These are phyloP conservation scores for Nothophoma quercina DNA, from an alignment of 2,329 filamentous ascomycete species.

Conservation along the genomic window DNA sequence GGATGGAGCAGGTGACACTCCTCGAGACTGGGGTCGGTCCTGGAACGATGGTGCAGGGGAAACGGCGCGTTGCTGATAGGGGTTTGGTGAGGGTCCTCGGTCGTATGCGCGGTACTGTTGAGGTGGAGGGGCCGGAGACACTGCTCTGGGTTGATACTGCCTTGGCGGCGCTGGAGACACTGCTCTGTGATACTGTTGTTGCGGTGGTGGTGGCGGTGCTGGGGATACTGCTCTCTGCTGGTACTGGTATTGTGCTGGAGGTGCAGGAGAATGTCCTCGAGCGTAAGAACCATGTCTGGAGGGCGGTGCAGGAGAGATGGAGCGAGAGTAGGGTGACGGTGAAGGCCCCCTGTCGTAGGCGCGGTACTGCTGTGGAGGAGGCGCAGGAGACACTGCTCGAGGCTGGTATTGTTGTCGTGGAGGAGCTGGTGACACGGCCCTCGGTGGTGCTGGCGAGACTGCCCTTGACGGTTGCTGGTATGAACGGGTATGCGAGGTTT, in stretches of 20 bases:
- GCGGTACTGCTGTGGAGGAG: slow-evolving; percentile 33
- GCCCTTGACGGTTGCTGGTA: slow-evolving; percentile 33
- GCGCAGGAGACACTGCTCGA: slow-evolving; percentile 39
- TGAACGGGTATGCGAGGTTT: slow-evolving; percentile 1
- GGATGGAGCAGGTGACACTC: slow-evolving; percentile 41
- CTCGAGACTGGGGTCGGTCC: slow-evolving; percentile 33
- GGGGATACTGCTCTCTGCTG: slow-evolving; percentile 38
- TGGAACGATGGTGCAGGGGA: slow-evolving; percentile 40
- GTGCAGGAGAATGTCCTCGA: slow-evolving; percentile 33
- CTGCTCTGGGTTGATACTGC: slow-evolving; percentile 32
- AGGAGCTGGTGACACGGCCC: slow-evolving; percentile 34
- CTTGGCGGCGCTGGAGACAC: slow-evolving; percentile 34
- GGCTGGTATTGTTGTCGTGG: slow-evolving; percentile 29
- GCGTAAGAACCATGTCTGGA: slow-evolving; percentile 20
- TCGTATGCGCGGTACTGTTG: slow-evolving; percentile 32
- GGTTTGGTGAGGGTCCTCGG: slow-evolving; percentile 36
- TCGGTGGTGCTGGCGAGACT: slow-evolving; percentile 39
- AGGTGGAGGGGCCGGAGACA: slow-evolving; percentile 43
- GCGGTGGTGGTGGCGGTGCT: slow-evolving; percentile 38
- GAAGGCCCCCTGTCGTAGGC: slow-evolving; percentile 32
- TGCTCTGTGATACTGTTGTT: slow-evolving; percentile 27
- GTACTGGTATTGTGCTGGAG: slow-evolving; percentile 28
- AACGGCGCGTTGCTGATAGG: slow-evolving; percentile 43
- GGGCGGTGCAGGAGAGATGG: slow-evolving; percentile 33
- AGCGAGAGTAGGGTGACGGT: slow-evolving; percentile 11